Evolutionary conservation across 257 asterid genomes (phyloP), one percentile per base, ranked within the genome.

Genomic region (Paulownia fortunei): DNA sequence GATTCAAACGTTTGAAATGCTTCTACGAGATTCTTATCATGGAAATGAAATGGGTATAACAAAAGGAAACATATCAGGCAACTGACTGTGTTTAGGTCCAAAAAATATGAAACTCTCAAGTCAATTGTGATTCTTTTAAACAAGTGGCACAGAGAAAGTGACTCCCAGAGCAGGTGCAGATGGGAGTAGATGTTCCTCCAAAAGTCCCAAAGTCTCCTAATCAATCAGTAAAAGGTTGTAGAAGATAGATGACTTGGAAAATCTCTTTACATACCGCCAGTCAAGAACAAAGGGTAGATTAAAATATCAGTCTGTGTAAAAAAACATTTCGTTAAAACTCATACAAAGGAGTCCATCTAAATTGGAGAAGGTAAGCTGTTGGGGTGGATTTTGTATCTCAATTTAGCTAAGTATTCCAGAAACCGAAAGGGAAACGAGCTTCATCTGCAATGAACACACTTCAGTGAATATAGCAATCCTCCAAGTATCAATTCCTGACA

Each of bases 1-100:
- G 18, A 65, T 49, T 16, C 32, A 56, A 21, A 58, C 27, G 52
- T 32, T 75, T 36, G 65, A 75, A 73, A 47, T 75, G 71, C 55
- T 63, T 64, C 56, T 4, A 13, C 19, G 16, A 64, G 34, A 51
- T 64, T 52, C 12, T 26, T 24, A 27, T 30, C 32, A n/a, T 2
- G 34, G 21, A 78, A 61, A 8, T 34, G 13, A 78, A 77, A 60
- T 34, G 5, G 4, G 18, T 42, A 12, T 23, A 65, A 41, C 19
- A 44, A 32, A 30, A 79, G 61, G 44, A 11, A 26, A 21, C 27
- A 52, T 18, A 23, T 36, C 58, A 30, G 12, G 24, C 42, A 52
- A 66, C 19, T 37, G 30, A 21, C 18, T 6, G 47, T 21, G 26
- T 58, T 67, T 15, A 4, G 27, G 12, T 4, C 62, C 54, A 6